Evolutionary conservation across 164 flowering plant genomes (phyloP), one percentile per base, ranked within the genome.

Genomic region (Annona cherimola): DNA sequence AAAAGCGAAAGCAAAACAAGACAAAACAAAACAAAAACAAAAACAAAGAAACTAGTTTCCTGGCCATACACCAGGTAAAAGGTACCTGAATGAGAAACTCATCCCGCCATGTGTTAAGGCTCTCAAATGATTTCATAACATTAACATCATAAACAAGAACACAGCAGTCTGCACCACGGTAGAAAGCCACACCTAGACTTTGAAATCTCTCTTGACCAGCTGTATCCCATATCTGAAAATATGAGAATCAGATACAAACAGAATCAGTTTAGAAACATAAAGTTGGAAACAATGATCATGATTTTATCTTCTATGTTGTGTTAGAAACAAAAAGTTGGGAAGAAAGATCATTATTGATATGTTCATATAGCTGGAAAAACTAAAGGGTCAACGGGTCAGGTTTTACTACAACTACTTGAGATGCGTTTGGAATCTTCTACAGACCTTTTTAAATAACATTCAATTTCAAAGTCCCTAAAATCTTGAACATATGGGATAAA

Each of bases 191-290:
- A 42, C 93, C 97, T 54, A 92, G 92, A 76, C 97, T 92, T 81
- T 93, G 98, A 76, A 93, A 93, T 75, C 98, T 84, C 70, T 93
- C 98, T 74, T 93, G 98, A 42, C 98, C 98, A 72, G 98, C 96
- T 20, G 96, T 93, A 81, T 93, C 98, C 96, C 96, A 91, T 79
- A 93, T 93, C 96, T 89, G 83, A 63, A 71, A 42, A 71, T n/a
- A 40, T 71, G 20, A 61, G 19, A 4, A 4, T 40, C 20, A 40
- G 5, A 18, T 18, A 40, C 66, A 71, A 62, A 5, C 26, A 67
- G 39, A 67, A 26, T 45, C 42, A 5, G 44, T 50, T 50, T 50
- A 50, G 57, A 5, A 50, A 8, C 57, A 50, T 50, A 50, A 50
- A 16, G 14, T 8, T 9, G 9, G 14, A 50, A 50, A 50, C 14